These are phyloP conservation scores for Fusarium albosuccineum DNA, from an alignment of 2,329 filamentous ascomycete genomes.

Conservation along the genomic window DNA sequence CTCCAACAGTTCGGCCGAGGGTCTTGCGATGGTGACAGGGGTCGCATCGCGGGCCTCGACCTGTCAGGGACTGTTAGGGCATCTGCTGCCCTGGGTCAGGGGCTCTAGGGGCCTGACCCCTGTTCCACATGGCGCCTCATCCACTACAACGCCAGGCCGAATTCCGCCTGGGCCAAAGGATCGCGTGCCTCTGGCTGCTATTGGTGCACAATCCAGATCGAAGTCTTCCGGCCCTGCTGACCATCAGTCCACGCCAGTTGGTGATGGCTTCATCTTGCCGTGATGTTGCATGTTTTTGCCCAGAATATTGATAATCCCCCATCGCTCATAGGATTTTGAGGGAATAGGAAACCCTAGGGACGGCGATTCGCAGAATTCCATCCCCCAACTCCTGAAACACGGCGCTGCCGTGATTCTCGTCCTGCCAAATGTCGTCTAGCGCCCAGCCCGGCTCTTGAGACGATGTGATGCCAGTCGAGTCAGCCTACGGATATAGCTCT, in stretches of 20 bases:
- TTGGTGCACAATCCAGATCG: constrained; percentile 16
- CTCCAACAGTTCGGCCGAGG: not conserved
- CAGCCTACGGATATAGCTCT: constrained; percentile 2
- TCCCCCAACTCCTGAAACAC: constrained; percentile 24
- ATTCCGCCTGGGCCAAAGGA: constrained; percentile 12
- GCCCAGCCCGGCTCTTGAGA: constrained; percentile 6
- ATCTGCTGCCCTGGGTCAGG: constrained; percentile 36
- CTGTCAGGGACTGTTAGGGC: constrained; percentile 35
- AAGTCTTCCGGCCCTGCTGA: constrained; percentile 5
- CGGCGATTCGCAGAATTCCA: not conserved
- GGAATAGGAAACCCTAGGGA: not conserved
- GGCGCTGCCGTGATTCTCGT: constrained; percentile 11
- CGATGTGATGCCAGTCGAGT: constrained; percentile 14
- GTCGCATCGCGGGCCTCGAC: not conserved
- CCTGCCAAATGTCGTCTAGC: constrained; percentile 19
- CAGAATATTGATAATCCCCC: constrained; percentile 13
- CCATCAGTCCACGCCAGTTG: constrained; percentile 43
- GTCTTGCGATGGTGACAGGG: not conserved
- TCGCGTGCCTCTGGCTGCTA: constrained; percentile 4
- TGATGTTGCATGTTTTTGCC: constrained; percentile 38
- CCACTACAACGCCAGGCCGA: constrained; percentile 16
- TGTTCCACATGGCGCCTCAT: constrained; percentile 37
- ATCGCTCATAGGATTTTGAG: constrained; percentile 4
- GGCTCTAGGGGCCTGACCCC: constrained; percentile 29
- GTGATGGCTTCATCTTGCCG: constrained; percentile 45